Conservation (phyloP, 2,329 filamentous ascomycete species). For the Botryotinia calthae region DNA sequence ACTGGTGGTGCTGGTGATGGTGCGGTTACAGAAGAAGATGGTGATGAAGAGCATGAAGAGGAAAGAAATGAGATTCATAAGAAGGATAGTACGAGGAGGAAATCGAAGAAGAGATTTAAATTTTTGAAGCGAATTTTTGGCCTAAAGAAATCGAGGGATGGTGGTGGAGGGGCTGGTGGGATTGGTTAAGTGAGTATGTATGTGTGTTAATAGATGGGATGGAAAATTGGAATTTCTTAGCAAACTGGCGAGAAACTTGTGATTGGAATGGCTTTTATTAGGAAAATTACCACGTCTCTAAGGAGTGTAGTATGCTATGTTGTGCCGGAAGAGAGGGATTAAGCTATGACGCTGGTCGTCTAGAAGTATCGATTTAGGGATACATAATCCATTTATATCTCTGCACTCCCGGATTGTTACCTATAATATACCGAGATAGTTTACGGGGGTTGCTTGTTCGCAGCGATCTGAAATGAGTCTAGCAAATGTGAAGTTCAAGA, state of each 20-base stretch:
- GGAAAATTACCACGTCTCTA: background rate
- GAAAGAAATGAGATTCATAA: background rate
- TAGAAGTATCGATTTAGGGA: too few relatives aligned
- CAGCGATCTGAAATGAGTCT: too few relatives aligned
- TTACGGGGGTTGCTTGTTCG: too few relatives aligned
- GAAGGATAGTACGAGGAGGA: background rate
- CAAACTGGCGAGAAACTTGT: background rate
- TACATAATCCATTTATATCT: background rate
- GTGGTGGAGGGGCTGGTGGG: background rate
- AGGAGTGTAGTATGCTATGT: background rate
- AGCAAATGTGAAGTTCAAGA: too few relatives aligned
- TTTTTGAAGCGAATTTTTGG: background rate
- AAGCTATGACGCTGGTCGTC: background rate
- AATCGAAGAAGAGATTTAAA: background rate
- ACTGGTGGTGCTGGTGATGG: background rate
- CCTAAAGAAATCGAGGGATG: background rate
- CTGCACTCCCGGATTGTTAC: background rate
- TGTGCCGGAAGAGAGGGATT: background rate
- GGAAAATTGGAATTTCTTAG: background rate
- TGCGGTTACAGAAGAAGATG: background rate
- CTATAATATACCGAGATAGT: too few relatives aligned
- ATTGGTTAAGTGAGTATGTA: background rate
- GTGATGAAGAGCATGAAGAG: too few relatives aligned
- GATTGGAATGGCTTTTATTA: background rate
- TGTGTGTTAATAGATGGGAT: background rate